phyloP scores from a whole-genome alignment of 2,329 filamentous ascomycete species.

The Aspergillus spinulosporus region DNA sequence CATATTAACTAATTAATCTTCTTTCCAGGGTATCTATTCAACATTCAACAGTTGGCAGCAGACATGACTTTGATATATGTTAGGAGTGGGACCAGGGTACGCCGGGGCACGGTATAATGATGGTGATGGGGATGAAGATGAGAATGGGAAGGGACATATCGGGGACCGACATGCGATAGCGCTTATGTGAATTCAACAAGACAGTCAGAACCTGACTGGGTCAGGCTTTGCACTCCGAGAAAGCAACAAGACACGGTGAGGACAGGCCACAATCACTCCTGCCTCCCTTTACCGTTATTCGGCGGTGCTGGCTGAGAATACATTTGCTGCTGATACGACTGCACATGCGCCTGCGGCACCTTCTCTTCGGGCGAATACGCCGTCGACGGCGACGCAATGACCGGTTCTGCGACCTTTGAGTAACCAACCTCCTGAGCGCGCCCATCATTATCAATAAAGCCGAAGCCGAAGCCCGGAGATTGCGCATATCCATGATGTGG shows the following conservation, averaged over 20 bases:
- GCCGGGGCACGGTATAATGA: not conserved
- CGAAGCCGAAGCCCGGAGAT: not conserved
- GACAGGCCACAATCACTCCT: not conserved
- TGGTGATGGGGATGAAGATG: not conserved
- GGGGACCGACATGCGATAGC: not conserved
- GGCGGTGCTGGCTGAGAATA: slow-evolving; percentile 7
- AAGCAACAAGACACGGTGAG: not conserved
- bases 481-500: not conserved
- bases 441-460: slow-evolving; percentile 33
- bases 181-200: not conserved
- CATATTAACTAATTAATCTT: slow-evolving; percentile 4
- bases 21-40: slow-evolving; percentile 7
- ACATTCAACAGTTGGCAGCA: not conserved
- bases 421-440: slow-evolving; percentile 24
- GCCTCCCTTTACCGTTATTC: slow-evolving; percentile 6
- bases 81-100: not conserved
- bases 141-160: not conserved
- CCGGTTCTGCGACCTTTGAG: slow-evolving; percentile 15
- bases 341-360: slow-evolving; percentile 3
- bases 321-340: not conserved
- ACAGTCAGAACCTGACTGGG: not conserved
- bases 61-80: not conserved
- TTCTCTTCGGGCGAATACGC: slow-evolving; percentile 17
- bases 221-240: not conserved
- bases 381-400: slow-evolving; percentile 9